Conservation (phyloP, 192 early-diverging fungal genomes). For the Gaertneriomyces sp. region DNA sequence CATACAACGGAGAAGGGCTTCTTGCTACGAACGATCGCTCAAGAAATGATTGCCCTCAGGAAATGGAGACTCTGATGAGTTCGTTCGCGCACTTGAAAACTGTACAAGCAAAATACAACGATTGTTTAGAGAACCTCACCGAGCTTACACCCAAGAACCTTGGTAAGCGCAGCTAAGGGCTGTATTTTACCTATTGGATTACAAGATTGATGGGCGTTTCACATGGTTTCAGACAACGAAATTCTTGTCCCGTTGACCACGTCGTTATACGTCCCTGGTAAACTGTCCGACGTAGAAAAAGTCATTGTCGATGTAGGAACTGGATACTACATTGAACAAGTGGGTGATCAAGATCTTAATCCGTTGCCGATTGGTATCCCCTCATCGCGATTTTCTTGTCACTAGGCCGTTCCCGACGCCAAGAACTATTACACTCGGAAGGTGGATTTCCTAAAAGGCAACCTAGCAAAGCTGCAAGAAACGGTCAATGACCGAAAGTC, state of each 20-base stretch:
- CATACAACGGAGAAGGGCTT: neutral
- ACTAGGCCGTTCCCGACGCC: constrained; percentile 71
- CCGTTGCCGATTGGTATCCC: neutral
- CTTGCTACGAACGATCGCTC: neutral
- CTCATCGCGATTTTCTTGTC: neutral
- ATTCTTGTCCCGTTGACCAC: constrained; percentile 77
- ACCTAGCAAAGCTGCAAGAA: constrained; percentile 77
- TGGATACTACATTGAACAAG: constrained; percentile 94
- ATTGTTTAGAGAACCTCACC: constrained; percentile 73
- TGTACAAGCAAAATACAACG: constrained; percentile 80
- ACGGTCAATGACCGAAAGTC: constrained; percentile 75
- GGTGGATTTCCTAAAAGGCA: constrained; percentile 75
- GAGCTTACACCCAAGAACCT: constrained; percentile 49
- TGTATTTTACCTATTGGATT: neutral
- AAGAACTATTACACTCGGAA: constrained; percentile 78
- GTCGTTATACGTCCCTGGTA: constrained; percentile 91
- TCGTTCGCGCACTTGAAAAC: constrained; percentile 85
- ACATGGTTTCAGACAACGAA: constrained; percentile 41
- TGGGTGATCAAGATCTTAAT: constrained; percentile 22
- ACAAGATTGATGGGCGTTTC: neutral
- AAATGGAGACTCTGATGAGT: constrained; percentile 77
- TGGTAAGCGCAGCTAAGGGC: constrained; percentile 23
- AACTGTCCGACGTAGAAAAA: constrained; percentile 71
- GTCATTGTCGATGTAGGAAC: constrained; percentile 96
- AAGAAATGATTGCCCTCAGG: constrained; percentile 43